A percentile compares a stretch with the other conserved stretches of the same genome.
phyloP scores from a whole-genome alignment of 2,329 filamentous ascomycete genomes.

The Cytospora schulzeri region DNA sequence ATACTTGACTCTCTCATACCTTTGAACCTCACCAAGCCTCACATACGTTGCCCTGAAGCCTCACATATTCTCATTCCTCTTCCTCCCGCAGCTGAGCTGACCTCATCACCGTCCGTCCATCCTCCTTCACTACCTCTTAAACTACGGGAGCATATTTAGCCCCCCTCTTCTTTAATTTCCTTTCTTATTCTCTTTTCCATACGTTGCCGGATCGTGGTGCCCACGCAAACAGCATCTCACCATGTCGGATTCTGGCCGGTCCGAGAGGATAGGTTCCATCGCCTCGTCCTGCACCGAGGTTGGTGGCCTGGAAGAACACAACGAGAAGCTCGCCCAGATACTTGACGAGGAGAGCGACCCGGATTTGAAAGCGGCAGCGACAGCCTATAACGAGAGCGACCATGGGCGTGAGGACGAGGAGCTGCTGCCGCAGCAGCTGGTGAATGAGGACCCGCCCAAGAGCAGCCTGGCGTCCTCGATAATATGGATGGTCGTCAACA shows the following conservation, averaged over 20 bases:
- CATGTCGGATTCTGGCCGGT: slow-evolving; percentile 32
- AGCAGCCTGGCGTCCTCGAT: slow-evolving; percentile 43
- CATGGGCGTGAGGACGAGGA: slow-evolving; percentile 46
- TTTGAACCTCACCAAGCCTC: neutral
- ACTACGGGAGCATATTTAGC: neutral
- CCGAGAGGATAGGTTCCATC: slow-evolving; percentile 36
- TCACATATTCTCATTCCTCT: neutral
- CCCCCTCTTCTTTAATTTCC: neutral
- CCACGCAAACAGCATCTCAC: neutral
- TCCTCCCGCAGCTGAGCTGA: neutral
- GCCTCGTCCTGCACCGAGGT: slow-evolving; percentile 40
- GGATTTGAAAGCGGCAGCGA: slow-evolving; percentile 16
- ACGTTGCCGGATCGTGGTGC: neutral
- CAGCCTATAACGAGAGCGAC: slow-evolving; percentile 36
- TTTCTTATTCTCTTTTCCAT: no score
- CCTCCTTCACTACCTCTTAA: neutral
- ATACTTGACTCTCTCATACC: neutral
- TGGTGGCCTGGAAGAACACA: slow-evolving; percentile 37
- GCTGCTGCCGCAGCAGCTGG: slow-evolving; percentile 40
- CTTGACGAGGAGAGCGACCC: neutral
- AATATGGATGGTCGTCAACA: slow-evolving; percentile 64
- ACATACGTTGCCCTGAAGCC: neutral
- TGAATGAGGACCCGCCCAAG: slow-evolving; percentile 40
- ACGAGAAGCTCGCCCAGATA: slow-evolving; percentile 35
- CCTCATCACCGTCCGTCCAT: neutral